Base-by-base conservation (phyloP, 2,329 filamentous ascomycete genomes). In the Exophiala sideris region DNA sequence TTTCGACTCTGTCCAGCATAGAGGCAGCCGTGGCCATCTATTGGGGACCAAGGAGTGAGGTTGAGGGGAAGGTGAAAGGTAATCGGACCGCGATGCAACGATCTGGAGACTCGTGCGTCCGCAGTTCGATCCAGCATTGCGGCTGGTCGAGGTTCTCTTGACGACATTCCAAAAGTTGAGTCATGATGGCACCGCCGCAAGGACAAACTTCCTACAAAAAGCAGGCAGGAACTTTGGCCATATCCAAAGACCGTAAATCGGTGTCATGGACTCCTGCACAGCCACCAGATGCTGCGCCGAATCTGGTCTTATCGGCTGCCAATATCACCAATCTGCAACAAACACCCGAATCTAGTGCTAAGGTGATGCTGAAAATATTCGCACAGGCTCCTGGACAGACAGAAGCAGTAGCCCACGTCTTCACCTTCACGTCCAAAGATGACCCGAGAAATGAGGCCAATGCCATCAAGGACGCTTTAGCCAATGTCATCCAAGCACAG, bases 261-360 rank as follows among this genome's bases (percentile, higher is more conserved):
- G 82, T 97, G 57, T 86, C 83, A 69, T 99, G 92, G 92, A 89
- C 84, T 32, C 88, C 90, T 8, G 78, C 82, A 50, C 79, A 80
- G 42, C 79, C 82, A 33, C 73, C 77, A 16, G 79, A 78, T 50
- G 82, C 84, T 2, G 77, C 84, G 49, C 80, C 88, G 3, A 76
- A 79, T 21, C 75, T 96, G 57, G 85, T 83, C 0, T 80, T 97
- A 54, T 73, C 81, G 6, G 81, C 96, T 50, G 74, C 81, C 52
- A 86, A 86, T 64, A 92, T 97, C 66, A 90, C 87, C 47, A 96
- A 97, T 73, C 82, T 99, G 45, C 92, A 99, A 71, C 92, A 97
- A 70, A 97, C 94, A 1, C 91, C 94, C 10, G 89, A 90, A 56
- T 85, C 79, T n/a, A 85, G 84, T 34, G 78, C 90, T 14, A 96